Base-by-base conservation (phyloP, 371 early-diverging fungal genomes). In the Synchytrium microbalum region DNA sequence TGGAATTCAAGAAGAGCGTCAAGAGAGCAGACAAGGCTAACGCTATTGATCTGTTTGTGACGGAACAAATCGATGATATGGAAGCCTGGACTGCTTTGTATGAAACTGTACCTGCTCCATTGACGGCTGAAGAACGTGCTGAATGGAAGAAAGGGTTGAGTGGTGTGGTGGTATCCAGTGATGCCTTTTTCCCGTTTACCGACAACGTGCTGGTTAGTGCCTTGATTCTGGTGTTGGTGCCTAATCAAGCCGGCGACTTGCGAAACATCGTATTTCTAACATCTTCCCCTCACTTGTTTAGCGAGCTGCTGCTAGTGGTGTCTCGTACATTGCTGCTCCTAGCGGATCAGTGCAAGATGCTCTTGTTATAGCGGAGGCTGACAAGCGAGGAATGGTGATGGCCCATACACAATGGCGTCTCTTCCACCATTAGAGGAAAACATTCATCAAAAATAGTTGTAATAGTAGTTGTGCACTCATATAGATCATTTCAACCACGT, bases 101-200 rank as follows among this genome's bases (percentile, higher is more conserved):
- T 70, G 86, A 83, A 26, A 74, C 70, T 25, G 83, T 92, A 24
- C 98, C 98, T 31, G 82, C 72, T 54, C 84, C 84, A 13, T 77
- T 96, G 68, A 90, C 92, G 14, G 83, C 78, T 25, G 86, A 81
- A 58, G 93, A 94, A 74, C 88, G 90, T 76, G 62, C 59, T 13
- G 89, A 78, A 64, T 92, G 92, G 81, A 84, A 89, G 80, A 74
- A 72, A 60, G 62, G 82, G 68, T 77, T 91, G 59, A 73, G 63
- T 28, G 91, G 84, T 58, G 89, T 95, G 31, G 89, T 89, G 13
- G 79, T 95, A 5, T 86, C 92, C 1, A 92, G 92, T 27, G 98
- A 97, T 74, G 96, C 96, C 51, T 97, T 97, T 87, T 97, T 97
- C 92, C 98, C 98, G 70, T 97, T 97, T 86, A 80, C 89, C 10